Evolutionary conservation across 345 rosid species (phyloP).

Genomic region (Melaleuca alternifolia): DNA sequence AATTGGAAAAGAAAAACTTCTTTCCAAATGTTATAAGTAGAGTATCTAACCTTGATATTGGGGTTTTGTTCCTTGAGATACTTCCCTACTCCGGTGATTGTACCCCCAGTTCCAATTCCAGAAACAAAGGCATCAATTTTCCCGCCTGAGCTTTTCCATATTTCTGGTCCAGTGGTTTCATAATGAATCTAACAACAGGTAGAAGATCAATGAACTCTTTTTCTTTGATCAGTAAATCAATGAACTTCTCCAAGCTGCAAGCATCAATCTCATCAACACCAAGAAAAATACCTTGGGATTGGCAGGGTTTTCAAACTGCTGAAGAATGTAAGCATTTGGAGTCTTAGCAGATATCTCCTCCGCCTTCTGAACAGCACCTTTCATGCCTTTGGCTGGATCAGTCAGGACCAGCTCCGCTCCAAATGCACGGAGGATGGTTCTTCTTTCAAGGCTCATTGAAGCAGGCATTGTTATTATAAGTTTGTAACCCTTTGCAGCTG

Average conservation of each 20-base stretch:
- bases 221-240: not conserved
- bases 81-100: conserved; percentile 48
- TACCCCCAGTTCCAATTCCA: conserved; percentile 62
- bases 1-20: not conserved
- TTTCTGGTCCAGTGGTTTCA: conserved; percentile 59
- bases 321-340: conserved; percentile 50
- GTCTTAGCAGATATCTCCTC: conserved; percentile 53
- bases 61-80: conserved; percentile 69
- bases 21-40: not conserved
- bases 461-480: conserved; percentile 74
- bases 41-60: conserved; percentile 35
- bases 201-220: not conserved
- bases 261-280: not conserved
- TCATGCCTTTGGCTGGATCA: conserved; percentile 58
- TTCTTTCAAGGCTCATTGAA: conserved; percentile 79
- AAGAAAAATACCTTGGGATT: conserved; percentile 55
- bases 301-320: conserved; percentile 64
- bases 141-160: conserved; percentile 55
- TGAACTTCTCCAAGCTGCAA: not conserved
- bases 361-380: conserved; percentile 63
- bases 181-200: conserved; percentile 39
- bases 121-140: conserved; percentile 53
- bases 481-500: conserved; percentile 67
- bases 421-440: conserved; percentile 67
- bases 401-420: conserved; percentile 76